These are phyloP conservation scores for Coemansia biformis DNA, from an alignment of 192 early-diverging fungal genomes.

Conservation along the genomic window DNA sequence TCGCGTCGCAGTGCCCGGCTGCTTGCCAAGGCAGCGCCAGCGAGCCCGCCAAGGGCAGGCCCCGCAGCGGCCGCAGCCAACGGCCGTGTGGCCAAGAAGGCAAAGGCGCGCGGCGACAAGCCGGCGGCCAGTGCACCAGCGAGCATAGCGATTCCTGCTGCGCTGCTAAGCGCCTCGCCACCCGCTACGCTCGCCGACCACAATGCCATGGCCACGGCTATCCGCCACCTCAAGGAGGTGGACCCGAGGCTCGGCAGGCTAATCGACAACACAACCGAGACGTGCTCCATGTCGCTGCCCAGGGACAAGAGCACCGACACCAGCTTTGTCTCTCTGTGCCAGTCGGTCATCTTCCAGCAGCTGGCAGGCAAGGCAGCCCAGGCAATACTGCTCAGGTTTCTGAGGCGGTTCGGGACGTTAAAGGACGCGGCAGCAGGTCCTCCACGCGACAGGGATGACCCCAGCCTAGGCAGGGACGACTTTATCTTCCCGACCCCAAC, in stretches of 20 bases:
- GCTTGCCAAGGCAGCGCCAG: constrained; percentile 9
- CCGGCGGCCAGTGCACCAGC: neutral
- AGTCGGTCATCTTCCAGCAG: constrained; percentile 68
- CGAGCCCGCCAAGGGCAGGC: too few relatives aligned
- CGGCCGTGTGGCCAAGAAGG: constrained; percentile 1
- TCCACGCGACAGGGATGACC: neutral
- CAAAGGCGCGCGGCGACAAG: constrained; percentile 4
- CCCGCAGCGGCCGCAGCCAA: neutral
- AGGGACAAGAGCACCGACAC: constrained; percentile 23
- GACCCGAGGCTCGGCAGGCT: constrained; percentile 46
- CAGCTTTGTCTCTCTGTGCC: constrained; percentile 31
- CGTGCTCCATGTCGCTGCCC: constrained; percentile 23
- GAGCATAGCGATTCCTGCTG: neutral
- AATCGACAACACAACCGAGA: constrained; percentile 29
- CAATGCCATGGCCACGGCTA: constrained; percentile 28
- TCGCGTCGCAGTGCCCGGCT: constrained; percentile 30
- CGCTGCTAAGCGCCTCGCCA: neutral
- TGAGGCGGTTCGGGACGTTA: constrained; percentile 50
- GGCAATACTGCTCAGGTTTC: constrained; percentile 54
- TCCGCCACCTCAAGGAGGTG: constrained; percentile 36
- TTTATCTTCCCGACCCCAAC: constrained; percentile 55
- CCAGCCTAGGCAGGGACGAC: constrained; percentile 2
- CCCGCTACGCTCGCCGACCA: constrained; percentile 11
- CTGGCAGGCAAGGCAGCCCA: constrained; percentile 63
- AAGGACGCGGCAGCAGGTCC: constrained; percentile 10